Conservation (phyloP, 805 yeast species). For the Lachancea nothofagi region DNA sequence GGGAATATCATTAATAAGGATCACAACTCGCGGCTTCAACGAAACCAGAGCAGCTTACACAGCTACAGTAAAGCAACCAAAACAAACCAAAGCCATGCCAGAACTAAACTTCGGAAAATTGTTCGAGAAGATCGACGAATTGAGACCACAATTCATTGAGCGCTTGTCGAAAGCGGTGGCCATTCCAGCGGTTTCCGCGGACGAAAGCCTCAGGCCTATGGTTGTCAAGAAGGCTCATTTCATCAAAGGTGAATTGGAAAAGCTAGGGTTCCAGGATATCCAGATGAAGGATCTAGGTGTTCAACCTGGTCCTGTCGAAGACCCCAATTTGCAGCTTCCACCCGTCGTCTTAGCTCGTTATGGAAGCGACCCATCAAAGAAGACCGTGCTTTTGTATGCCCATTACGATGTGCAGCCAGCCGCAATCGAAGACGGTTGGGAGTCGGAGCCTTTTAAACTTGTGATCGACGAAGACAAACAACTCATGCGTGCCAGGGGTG, state of each 20-base stretch:
- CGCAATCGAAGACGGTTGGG: constrained; percentile 87
- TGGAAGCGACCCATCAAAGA: constrained; percentile 77
- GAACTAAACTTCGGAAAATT: constrained; percentile 23
- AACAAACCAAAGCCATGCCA: not conserved
- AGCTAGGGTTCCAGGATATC: constrained; percentile 76
- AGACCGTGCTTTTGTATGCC: constrained; percentile 87
- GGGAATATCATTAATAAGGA: not conserved
- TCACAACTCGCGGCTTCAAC: not conserved
- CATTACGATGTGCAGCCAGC: constrained; percentile 99
- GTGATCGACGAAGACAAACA: constrained; percentile 56
- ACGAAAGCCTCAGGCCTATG: constrained; percentile 79
- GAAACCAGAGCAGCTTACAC: not conserved
- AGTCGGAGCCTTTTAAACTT: constrained; percentile 80
- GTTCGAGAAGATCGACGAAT: constrained; percentile 59
- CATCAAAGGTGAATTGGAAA: constrained; percentile 59
- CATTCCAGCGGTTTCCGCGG: constrained; percentile 92
- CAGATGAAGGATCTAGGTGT: constrained; percentile 76
- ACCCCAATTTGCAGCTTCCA: constrained; percentile 67
- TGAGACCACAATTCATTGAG: constrained; percentile 67
- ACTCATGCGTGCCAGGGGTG: constrained; percentile 83
- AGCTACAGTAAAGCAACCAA: not conserved
- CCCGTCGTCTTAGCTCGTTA: constrained; percentile 90
- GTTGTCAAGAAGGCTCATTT: constrained; percentile 89
- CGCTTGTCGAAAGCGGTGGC: constrained; percentile 81
- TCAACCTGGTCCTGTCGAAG: constrained; percentile 87